Evolutionary conservation across 441 rosid genomes (phyloP), one percentile per base, ranked within the genome.

Genomic region (Metrosideros polymorpha): DNA sequence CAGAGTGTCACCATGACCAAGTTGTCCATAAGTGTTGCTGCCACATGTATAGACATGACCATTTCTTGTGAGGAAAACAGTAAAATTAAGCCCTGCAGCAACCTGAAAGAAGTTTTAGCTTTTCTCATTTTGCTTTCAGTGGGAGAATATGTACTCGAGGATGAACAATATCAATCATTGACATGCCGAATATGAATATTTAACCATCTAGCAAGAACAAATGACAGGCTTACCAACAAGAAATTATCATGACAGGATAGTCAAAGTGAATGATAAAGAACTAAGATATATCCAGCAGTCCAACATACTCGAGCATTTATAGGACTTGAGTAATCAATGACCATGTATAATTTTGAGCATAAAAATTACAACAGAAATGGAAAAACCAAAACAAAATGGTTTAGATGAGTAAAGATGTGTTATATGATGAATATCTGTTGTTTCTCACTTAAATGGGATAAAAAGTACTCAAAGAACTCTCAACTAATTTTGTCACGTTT

Each of bases 51-150:
- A 94, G 49, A 94, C 95, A 84, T 86, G 92, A 63, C 99, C 99
- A 90, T 92, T 91, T 88, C 93, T 93, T 30, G 99, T 91, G 82
- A 96, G 95, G 90, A 97, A 95, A 84, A 91, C 96, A 45, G 99
- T 97, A 87, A 95, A 96, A 91, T 93, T 95, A 71, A 94, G 96
- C 84, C 99, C 99, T 5, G 94, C 97, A 91, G 98, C 97, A 55
- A 93, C 99, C 99, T 97, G 95, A 89, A 91, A 89, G 50, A 85
- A 88, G 83, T 86, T 50, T 76, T 79, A 83, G 51, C 75, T 84
- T 54, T 83, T 29, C 82, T 24, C 77, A 42, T 71, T 56, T 82
- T 59, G 18, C 22, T 43, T 57, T 51, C 84, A 42, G 54, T 30
- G 25, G 35, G 88, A 50, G 35, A 51, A 32, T 32, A 49, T 24